Conservation (phyloP, 345 rosid genomes). For the Melastoma malabathricum region DNA sequence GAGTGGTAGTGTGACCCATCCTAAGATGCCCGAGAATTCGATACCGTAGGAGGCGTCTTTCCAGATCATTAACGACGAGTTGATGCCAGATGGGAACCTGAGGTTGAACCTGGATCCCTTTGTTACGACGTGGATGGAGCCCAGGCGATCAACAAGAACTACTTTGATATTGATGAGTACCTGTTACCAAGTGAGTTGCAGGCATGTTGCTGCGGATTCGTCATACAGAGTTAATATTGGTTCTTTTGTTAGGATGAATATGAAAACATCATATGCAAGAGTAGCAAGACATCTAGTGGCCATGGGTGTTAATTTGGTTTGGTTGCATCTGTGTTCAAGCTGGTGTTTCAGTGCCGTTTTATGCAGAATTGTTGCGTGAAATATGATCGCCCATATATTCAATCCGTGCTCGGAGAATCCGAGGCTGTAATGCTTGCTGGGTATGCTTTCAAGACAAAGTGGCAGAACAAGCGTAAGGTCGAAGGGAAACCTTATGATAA, state of each 20-base stretch:
- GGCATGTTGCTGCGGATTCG: conserved; percentile 16
- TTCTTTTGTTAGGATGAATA: neutral
- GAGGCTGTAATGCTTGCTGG: conserved; percentile 97
- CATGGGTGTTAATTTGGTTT: too few species aligned
- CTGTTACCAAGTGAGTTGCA: conserved; percentile 91
- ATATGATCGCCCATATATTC: conserved; percentile 80
- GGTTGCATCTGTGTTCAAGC: neutral
- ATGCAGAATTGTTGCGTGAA: conserved; percentile 87
- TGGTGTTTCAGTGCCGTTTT: neutral
- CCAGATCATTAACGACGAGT: conserved; percentile 50
- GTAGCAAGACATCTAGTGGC: too few species aligned
- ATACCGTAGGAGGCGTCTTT: conserved; percentile 89
- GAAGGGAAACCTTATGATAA: conserved; percentile 72
- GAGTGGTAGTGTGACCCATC: too few species aligned
- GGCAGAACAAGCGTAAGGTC: conserved; percentile 85
- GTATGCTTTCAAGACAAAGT: conserved; percentile 75
- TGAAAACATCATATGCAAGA: too few species aligned
- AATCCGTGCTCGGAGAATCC: conserved; percentile 57
- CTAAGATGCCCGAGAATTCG: conserved; percentile 62
- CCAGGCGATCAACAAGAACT: conserved; percentile 91
- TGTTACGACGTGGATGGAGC: conserved; percentile 95
- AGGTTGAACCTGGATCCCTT: conserved; percentile 83
- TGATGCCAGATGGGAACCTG: conserved; percentile 61
- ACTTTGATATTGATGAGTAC: conserved; percentile 92
- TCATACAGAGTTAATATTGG: neutral